Evolutionary conservation across 2,329 filamentous ascomycete species (phyloP), one percentile per base, ranked within the genome.

Genomic region (Alternaria burnsii): DNA sequence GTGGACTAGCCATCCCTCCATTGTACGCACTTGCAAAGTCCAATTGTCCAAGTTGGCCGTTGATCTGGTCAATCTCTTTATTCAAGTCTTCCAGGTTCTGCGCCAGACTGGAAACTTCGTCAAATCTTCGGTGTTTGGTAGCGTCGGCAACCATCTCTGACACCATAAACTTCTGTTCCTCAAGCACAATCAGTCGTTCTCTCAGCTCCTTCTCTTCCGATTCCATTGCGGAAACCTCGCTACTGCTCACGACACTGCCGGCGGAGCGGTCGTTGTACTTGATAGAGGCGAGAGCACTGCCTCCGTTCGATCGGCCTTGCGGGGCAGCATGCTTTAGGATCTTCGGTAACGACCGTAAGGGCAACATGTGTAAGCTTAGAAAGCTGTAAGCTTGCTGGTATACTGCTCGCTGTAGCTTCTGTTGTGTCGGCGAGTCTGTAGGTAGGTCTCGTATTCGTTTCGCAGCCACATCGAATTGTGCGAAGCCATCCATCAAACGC

Each of bases 151-250:
- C 87, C 93, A 97, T 97, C 69, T 92, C 89, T 38, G 89, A 88
- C 0, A 97, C 93, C 79, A 97, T 88, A 78, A 96, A 97, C 65
- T 89, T 90, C 77, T 97, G 94, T 79, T 97, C 94, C 76, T 97
- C 93, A 1, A 97, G 84, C 7, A 97, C 89, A 30, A 95, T 91
- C 12, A 97, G 81, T 4, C 88, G 84, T 71, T 97, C 93, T 16
- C 91, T 87, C 1, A 96, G 81, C 20, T 92, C 87, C 75, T 92
- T 94, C 77, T 97, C 93, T 74, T 97, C 93, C 0, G 86, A 87
- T 77, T 97, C 93, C 5, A 97, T 81, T 3, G 87, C 87, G 0
- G 87, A 89, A 14, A 91, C 81, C 14, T 83, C 83, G 62, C 84
- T 86, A 59, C 85, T 85, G 66, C 85, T 85, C 51, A 83, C 78